phyloP scores from a whole-genome alignment of 73 alveolate genomes.

The Paramecium primaurelia region DNA sequence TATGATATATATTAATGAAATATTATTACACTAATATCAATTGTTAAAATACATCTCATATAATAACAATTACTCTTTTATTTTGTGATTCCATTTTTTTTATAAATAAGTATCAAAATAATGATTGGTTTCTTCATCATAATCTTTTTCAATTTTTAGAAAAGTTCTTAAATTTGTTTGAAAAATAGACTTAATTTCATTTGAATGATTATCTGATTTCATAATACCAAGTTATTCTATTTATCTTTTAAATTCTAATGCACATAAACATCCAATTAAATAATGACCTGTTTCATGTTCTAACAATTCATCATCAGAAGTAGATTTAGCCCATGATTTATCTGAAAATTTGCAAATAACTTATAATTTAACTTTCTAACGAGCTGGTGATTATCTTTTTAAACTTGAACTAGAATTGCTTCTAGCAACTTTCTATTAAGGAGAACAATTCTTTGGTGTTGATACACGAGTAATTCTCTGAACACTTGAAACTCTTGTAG shows the following conservation, averaged over 20 bases:
- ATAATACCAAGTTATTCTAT: not conserved
- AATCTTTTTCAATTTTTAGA: constrained; percentile 4
- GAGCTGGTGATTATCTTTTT: not conserved
- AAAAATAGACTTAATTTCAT: not conserved
- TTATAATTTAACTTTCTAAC: not conserved
- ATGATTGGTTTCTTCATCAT: constrained; percentile 21
- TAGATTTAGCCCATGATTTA: constrained; percentile 30
- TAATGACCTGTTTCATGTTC: constrained; percentile 49
- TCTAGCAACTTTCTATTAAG: not conserved
- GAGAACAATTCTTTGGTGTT: not conserved
- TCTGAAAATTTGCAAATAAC: not conserved
- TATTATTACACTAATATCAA: not conserved
- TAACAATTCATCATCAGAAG: not conserved
- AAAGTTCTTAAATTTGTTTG: not conserved
- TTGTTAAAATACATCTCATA: constrained; percentile 14
- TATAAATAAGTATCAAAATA: not conserved
- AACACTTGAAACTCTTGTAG: not conserved
- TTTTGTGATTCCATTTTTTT: constrained; percentile 6
- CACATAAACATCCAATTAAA: constrained; percentile 29
- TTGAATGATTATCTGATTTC: not conserved
- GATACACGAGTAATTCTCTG: not conserved
- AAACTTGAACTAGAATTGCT: constrained; percentile 34
- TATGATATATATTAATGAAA: not conserved
- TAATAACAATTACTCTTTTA: constrained; percentile 14
- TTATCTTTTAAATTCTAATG: constrained; percentile 35